These are phyloP conservation scores for Rhizophagus clarus DNA, from an alignment of 192 early-diverging fungal species.

Conservation along the genomic window DNA sequence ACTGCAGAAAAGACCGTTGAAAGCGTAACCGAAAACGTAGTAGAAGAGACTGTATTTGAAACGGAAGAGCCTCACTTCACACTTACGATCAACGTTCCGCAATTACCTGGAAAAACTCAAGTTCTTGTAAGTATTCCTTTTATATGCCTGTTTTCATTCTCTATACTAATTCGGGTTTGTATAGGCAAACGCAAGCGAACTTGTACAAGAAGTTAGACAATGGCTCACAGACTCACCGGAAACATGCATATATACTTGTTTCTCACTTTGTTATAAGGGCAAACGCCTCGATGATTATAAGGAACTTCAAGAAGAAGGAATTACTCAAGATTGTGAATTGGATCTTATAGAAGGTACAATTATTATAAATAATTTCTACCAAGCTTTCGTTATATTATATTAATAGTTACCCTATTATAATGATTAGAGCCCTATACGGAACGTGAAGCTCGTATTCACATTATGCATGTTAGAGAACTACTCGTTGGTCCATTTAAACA, in stretches of 20 bases:
- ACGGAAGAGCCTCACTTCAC: conserved; percentile 20
- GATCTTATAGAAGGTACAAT: conserved; percentile 67
- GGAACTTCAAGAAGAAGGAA: conserved; percentile 72
- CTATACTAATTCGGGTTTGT: background rate
- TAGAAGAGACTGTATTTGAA: background rate
- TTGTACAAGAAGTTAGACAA: conserved; percentile 86
- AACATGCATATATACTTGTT: conserved; percentile 88
- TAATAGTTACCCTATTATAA: background rate
- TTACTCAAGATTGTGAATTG: conserved; percentile 65
- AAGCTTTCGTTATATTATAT: background rate
- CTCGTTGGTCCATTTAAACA: conserved; percentile 74
- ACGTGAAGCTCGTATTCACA: conserved; percentile 88
- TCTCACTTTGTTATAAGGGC: conserved; percentile 78
- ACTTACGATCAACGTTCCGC: conserved; percentile 45
- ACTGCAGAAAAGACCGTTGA: background rate
- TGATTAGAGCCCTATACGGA: conserved; percentile 82
- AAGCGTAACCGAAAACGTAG: background rate
- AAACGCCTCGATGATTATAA: conserved; percentile 73
- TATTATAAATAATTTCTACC: background rate
- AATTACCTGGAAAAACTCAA: conserved; percentile 35
- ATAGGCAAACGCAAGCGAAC: conserved; percentile 69
- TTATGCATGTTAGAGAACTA: conserved; percentile 86
- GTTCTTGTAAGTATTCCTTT: conserved; percentile 16
- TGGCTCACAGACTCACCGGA: conserved; percentile 85
- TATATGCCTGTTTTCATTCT: background rate